A percentile compares a stretch with the other conserved stretches of the same genome.
Evolutionary conservation across 2,329 filamentous ascomycete species (phyloP).

Genomic region (Pleoardoris graminearum): DNA sequence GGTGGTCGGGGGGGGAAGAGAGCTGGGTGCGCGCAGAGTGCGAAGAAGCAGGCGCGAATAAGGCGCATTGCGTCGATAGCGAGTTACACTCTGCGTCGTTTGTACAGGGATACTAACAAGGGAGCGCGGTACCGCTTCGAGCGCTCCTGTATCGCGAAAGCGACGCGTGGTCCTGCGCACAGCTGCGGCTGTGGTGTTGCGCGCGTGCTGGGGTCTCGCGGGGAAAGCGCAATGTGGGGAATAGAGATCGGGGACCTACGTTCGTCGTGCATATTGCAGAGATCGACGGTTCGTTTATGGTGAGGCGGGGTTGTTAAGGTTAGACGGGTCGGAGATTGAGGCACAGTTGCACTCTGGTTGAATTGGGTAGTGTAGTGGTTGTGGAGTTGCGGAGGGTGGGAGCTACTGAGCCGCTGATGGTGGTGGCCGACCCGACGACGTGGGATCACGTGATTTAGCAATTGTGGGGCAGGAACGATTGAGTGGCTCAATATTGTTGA

Average conservation of each 20-base stretch:
- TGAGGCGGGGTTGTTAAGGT: neutral
- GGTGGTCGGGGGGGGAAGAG: neutral
- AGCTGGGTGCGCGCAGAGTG: neutral
- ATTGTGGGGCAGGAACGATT: too few species aligned
- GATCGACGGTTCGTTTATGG: neutral
- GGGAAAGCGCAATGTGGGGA: constrained; percentile 5
- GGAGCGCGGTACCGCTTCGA: too few species aligned
- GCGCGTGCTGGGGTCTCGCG: neutral
- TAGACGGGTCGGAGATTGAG: neutral
- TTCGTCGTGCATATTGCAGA: constrained; percentile 42
- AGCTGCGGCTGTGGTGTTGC: constrained; percentile 22
- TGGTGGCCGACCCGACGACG: neutral
- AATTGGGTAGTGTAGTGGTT: constrained; percentile 12
- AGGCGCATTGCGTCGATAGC: neutral
- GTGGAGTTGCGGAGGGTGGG: constrained; percentile 9
- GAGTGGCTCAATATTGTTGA: too few species aligned
- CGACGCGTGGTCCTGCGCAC: neutral
- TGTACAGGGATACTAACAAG: too few species aligned
- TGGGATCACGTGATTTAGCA: too few species aligned
- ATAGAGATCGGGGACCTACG: constrained; percentile 29
- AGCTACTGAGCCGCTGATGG: neutral
- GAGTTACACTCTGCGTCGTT: too few species aligned
- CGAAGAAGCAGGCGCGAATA: too few species aligned
- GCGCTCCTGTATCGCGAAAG: neutral
- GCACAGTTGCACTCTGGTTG: constrained; percentile 7